Conservation (phyloP, 2,329 filamentous ascomycete genomes). For the Alternaria triticimaculans region DNA sequence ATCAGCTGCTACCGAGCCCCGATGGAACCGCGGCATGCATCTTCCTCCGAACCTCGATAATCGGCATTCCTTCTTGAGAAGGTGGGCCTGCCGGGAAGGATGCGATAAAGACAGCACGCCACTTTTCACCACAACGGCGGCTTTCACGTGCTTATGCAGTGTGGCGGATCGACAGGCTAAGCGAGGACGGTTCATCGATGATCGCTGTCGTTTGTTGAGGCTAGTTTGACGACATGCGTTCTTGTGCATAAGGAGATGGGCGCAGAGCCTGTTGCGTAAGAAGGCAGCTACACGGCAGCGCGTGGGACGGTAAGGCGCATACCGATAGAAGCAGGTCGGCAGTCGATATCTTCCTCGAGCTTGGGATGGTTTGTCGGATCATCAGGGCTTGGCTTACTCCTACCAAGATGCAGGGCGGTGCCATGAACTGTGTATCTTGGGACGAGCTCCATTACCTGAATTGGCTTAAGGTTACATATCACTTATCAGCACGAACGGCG, state of each 20-base stretch:
- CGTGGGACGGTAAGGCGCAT: not conserved
- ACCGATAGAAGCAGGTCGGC: not conserved
- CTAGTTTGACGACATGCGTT: constrained; percentile 21
- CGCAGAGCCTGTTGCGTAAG: not conserved
- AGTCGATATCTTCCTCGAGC: not conserved
- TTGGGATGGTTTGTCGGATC: not conserved
- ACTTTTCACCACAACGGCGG: constrained; percentile 8
- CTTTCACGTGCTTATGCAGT: constrained; percentile 26
- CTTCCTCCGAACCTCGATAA: constrained; percentile 9
- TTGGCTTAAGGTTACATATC: not conserved
- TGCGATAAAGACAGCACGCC: constrained; percentile 8
- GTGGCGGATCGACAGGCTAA: constrained; percentile 15
- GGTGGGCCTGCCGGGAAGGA: constrained; percentile 10
- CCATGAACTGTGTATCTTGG: not conserved
- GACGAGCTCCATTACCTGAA: not conserved
- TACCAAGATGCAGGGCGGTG: not conserved
- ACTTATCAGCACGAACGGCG: not conserved
- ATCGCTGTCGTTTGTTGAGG: constrained; percentile 20
- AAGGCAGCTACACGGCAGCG: not conserved
- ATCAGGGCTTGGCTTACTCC: not conserved
- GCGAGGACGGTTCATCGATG: constrained; percentile 17
- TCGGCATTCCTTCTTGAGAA: constrained; percentile 9
- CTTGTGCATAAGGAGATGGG: not conserved
- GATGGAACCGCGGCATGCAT: constrained; percentile 15
- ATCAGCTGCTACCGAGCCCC: constrained; percentile 18